Percentiles rank a stretch among this genome's conserved stretches.
Evolutionary conservation across 2,329 filamentous ascomycete genomes (phyloP).

Genomic region (Neofusicoccum laricinum): DNA sequence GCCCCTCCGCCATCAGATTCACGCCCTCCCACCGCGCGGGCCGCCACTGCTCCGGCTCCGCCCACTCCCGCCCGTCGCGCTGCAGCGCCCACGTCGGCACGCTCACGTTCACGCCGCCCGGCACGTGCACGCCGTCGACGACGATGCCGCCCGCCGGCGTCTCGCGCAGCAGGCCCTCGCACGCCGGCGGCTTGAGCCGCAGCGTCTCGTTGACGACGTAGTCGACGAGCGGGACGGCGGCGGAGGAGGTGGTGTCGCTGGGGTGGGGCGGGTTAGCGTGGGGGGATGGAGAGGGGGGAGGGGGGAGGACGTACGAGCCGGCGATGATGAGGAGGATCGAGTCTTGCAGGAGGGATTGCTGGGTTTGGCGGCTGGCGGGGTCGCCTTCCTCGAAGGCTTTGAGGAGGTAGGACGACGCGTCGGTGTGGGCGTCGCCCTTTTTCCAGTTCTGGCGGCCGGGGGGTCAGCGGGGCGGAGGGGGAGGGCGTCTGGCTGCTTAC

Average conservation of each 20-base stretch:
- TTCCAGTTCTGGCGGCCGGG: slow-evolving; percentile 8
- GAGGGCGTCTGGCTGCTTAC: neutral
- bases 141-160: slow-evolving; percentile 39
- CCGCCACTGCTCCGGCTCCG: neutral
- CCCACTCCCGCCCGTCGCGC: slow-evolving; percentile 6
- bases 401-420: slow-evolving; percentile 41
- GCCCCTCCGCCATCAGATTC: neutral
- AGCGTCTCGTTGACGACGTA: slow-evolving; percentile 44
- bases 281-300: neutral
- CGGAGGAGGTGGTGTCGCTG: slow-evolving; percentile 6
- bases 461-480: neutral
- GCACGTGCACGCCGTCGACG: slow-evolving; percentile 34
- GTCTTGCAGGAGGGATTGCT: slow-evolving; percentile 31
- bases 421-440: slow-evolving; percentile 28
- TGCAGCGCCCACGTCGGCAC: slow-evolving; percentile 22
- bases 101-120: slow-evolving; percentile 27
- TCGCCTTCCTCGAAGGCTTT: slow-evolving; percentile 38
- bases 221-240: slow-evolving; percentile 29
- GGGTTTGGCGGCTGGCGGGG: slow-evolving; percentile 27
- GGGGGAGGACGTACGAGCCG: slow-evolving; percentile 15
- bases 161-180: slow-evolving; percentile 33
- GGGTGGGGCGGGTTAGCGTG: neutral
- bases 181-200: slow-evolving; percentile 42
- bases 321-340: slow-evolving; percentile 34
- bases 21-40: slow-evolving; percentile 13